These are phyloP conservation scores for Suhomyces bolitotheri DNA, from an alignment of 1,139 yeast genomes.

Conservation along the genomic window DNA sequence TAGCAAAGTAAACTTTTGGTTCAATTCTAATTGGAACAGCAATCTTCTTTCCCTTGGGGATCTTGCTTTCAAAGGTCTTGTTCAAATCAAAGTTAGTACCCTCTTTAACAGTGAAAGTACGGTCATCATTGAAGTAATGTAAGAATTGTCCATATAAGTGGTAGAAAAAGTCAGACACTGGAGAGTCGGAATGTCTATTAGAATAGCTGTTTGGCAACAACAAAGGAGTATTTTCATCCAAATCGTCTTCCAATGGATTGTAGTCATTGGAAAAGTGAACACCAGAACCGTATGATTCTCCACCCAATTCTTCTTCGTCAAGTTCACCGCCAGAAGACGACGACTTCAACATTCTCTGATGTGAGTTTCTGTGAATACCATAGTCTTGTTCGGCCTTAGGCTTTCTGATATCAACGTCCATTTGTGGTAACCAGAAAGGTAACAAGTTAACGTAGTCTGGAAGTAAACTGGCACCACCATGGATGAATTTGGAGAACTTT, in stretches of 20 bases:
- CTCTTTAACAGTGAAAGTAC: slow-evolving; percentile 70
- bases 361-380: slow-evolving; percentile 50
- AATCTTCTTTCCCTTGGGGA: slow-evolving; percentile 78
- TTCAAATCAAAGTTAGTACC: slow-evolving; percentile 77
- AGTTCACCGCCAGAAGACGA: slow-evolving; percentile 52
- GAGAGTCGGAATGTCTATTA: slow-evolving; percentile 28
- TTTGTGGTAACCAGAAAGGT: slow-evolving; percentile 98
- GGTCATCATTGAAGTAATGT: slow-evolving; percentile 60
- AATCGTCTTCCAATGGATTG: slow-evolving; percentile 51
- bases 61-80: slow-evolving; percentile 46
- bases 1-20: slow-evolving; percentile 83
- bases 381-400: slow-evolving; percentile 68
- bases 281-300: slow-evolving; percentile 32
- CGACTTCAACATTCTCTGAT: slow-evolving; percentile 28
- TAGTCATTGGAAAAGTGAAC: slow-evolving; percentile 50
- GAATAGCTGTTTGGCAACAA: slow-evolving; percentile 40
- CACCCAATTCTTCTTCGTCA: slow-evolving; percentile 48
- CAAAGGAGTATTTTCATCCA: slow-evolving; percentile 45
- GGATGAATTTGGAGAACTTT: slow-evolving; percentile 93
- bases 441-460: slow-evolving; percentile 80
- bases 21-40: slow-evolving; percentile 80
- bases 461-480: slow-evolving; percentile 86
- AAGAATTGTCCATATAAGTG: slow-evolving; percentile 40
- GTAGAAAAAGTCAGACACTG: slow-evolving; percentile 34
- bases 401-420: slow-evolving; percentile 92